A percentile compares a stretch with the other conserved stretches of the same genome.
Evolutionary conservation across 306 rosid species (phyloP).

Genomic region (Cicer cuneatum): DNA sequence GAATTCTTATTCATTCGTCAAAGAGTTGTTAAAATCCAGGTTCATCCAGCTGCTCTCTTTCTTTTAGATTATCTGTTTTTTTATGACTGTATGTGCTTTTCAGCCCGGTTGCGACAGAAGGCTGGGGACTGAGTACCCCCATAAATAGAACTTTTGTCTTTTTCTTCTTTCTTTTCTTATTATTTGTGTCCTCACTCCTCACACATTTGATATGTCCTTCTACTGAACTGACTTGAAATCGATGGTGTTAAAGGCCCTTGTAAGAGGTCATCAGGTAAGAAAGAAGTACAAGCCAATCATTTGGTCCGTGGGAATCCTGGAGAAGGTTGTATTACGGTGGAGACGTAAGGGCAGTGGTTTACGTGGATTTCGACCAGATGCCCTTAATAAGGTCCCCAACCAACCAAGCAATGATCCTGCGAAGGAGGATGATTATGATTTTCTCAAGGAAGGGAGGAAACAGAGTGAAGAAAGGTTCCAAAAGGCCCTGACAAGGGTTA

Average conservation of each 20-base stretch:
- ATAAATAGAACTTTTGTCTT: background rate
- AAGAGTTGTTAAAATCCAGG: conserved; percentile 93
- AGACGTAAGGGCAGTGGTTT: conserved; percentile 90
- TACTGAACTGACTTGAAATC: conserved; percentile 59
- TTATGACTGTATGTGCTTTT: background rate
- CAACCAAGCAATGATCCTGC: conserved; percentile 25
- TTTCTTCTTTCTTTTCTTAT: background rate
- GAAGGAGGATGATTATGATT: conserved; percentile 78
- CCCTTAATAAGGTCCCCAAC: conserved; percentile 48
- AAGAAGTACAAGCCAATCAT: conserved; percentile 66
- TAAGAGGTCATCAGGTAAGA: conserved; percentile 94
- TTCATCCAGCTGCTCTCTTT: conserved; percentile 40
- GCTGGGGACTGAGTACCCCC: background rate
- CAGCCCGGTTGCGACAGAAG: background rate
- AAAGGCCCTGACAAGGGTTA: conserved; percentile 89
- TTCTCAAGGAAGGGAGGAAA: conserved; percentile 80
- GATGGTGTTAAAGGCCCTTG: conserved; percentile 72
- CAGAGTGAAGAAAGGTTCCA: conserved; percentile 80
- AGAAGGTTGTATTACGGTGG: conserved; percentile 87
- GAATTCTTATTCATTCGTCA: conserved; percentile 80
- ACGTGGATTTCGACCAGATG: conserved; percentile 73
- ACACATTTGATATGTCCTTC: conserved; percentile 24
- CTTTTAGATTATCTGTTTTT: conserved; percentile 12
- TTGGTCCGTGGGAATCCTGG: conserved; percentile 93
- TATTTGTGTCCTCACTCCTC: background rate